phyloP scores from a whole-genome alignment of 1,284 basidiomycete genomes.

The Serendipita sp. region DNA sequence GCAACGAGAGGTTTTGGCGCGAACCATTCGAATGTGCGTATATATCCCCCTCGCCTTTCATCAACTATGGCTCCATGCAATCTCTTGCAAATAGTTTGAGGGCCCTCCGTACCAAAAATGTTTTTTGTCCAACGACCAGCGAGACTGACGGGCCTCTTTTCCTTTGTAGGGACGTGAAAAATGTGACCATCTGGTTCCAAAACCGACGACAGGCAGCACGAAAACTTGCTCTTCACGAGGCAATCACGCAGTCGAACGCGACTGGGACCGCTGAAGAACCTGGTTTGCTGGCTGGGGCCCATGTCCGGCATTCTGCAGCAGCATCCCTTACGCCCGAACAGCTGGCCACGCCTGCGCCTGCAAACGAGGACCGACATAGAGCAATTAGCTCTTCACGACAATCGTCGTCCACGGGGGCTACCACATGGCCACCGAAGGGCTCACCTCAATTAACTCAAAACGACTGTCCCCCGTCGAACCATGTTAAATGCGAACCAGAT shows the following conservation, averaged over 20 bases:
- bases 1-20: constrained; percentile 11
- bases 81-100: not conserved
- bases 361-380: not conserved
- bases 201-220: not conserved
- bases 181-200: constrained; percentile 1
- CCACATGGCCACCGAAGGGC: not conserved
- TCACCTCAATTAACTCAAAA: not conserved
- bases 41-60: not conserved
- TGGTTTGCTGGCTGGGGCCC: not conserved
- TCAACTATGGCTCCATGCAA: not conserved
- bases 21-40: constrained; percentile 11
- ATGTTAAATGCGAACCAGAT: not conserved
- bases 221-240: not conserved
- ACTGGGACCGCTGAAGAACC: not conserved
- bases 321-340: not conserved
- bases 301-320: not conserved
- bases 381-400: not conserved
- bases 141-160: not conserved
- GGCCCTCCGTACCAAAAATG: not conserved
- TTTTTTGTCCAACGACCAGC: not conserved
- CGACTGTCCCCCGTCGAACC: not conserved
- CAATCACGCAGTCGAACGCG: not conserved
- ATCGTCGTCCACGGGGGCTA: not conserved
- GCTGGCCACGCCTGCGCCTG: not conserved
- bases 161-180: not conserved